phyloP scores from a whole-genome alignment of 345 rosid species.

The Hevea brasiliensis region DNA sequence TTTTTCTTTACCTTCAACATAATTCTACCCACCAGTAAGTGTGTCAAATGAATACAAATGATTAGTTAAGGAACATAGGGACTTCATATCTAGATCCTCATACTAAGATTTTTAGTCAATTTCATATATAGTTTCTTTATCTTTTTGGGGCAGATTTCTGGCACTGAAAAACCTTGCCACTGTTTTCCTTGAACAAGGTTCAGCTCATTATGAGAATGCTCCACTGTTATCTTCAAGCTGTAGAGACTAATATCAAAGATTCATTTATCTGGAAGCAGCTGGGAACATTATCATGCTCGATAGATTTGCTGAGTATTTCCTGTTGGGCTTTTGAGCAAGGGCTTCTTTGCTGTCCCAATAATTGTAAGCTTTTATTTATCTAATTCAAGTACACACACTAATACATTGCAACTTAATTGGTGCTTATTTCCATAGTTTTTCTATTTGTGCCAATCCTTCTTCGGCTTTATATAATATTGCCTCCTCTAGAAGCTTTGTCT shows the following conservation, averaged over 20 bases:
- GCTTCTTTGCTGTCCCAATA: constrained; percentile 94
- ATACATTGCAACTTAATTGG: neutral
- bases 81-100: neutral
- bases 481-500: neutral
- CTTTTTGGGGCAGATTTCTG: constrained; percentile 64
- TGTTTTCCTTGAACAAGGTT: constrained; percentile 88
- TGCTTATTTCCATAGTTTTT: neutral
- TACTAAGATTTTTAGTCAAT: neutral
- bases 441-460: neutral
- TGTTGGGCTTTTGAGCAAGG: constrained; percentile 99
- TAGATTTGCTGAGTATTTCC: constrained; percentile 82
- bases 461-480: neutral
- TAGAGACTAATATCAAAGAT: constrained; percentile 92
- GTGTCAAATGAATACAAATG: neutral
- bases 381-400: neutral
- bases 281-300: constrained; percentile 94
- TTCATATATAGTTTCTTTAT: neutral
- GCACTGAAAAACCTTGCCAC: constrained; percentile 88
- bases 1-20: neutral
- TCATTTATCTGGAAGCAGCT: constrained; percentile 97
- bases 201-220: constrained; percentile 77
- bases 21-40: neutral
- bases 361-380: constrained; percentile 53
- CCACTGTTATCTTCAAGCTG: constrained; percentile 94
- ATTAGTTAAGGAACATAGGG: neutral